Conservation (phyloP, 352 stramenopile species). For the Pythium aristosporum region DNA sequence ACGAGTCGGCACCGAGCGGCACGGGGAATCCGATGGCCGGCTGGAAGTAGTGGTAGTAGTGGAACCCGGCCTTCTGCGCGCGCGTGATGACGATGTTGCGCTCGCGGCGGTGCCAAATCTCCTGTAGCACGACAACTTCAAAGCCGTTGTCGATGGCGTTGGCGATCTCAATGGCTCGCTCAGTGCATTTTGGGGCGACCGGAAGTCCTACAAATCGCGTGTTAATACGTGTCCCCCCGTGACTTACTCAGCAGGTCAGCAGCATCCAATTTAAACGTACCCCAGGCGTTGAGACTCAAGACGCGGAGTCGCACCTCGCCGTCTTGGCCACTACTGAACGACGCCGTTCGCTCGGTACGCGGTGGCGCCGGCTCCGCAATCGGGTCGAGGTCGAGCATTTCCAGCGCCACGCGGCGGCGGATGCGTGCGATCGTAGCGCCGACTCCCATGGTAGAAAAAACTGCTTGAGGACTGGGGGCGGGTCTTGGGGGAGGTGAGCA, state of each 20-base stretch:
- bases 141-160: conserved; percentile 60
- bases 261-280: conserved; percentile 24
- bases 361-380: conserved; percentile 45
- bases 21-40: conserved; percentile 74
- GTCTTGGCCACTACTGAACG: conserved; percentile 7
- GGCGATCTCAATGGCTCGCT: conserved; percentile 65
- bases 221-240: not conserved
- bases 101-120: conserved; percentile 83
- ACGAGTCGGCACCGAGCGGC: conserved; percentile 64
- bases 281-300: conserved; percentile 78
- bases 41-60: conserved; percentile 87
- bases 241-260: not conserved
- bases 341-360: conserved; percentile 22
- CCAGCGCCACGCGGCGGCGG: conserved; percentile 50
- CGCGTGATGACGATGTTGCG: conserved; percentile 67
- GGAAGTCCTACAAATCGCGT: conserved; percentile 42
- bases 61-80: conserved; percentile 55
- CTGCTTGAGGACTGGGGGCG: conserved; percentile 1
- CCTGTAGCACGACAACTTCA: conserved; percentile 81
- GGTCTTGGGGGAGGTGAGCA: not conserved
- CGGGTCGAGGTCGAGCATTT: conserved; percentile 60
- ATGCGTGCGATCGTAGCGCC: conserved; percentile 40
- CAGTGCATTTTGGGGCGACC: conserved; percentile 61
- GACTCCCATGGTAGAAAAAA: conserved; percentile 30
- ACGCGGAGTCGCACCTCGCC: conserved; percentile 41